Conservation (phyloP, 148 eudicot species). For the Agrostemma githago region DNA sequence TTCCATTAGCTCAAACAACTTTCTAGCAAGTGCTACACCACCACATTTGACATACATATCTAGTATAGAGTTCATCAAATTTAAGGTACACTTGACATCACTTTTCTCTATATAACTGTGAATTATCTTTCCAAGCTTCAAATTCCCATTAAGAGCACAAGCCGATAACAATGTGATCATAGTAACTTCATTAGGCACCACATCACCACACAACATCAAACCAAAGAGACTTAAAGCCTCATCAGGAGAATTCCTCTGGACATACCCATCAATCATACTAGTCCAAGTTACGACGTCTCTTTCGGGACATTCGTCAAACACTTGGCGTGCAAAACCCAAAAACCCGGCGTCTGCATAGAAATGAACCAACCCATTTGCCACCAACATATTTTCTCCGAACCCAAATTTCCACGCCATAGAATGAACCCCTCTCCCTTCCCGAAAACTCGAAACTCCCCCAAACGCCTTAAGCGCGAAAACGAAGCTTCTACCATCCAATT, state of each 20-base stretch:
- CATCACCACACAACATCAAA: conserved; percentile 40
- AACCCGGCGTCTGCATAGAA: conserved; percentile 35
- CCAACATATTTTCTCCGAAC: conserved; percentile 39
- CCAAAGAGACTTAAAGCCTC: conserved; percentile 56
- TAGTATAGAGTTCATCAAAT: conserved; percentile 55
- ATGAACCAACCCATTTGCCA: conserved; percentile 57
- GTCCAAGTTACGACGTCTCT: conserved; percentile 76
- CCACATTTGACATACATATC: conserved; percentile 73
- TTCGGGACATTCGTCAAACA: conserved; percentile 46
- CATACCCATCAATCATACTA: conserved; percentile 54
- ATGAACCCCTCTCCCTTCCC: conserved; percentile 42
- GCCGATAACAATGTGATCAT: conserved; percentile 59
- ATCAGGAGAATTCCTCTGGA: conserved; percentile 35
- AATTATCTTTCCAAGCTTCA: conserved; percentile 35
- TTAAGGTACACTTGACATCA: conserved; percentile 30
- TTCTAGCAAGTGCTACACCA: conserved; percentile 39
- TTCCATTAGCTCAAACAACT: conserved; percentile 48
- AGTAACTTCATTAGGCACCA: conserved; percentile 58
- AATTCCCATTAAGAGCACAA: conserved; percentile 47
- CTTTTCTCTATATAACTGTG: conserved; percentile 31
- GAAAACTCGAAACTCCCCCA: conserved; percentile 29
- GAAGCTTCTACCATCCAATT: conserved; percentile 53
- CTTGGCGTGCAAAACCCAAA: conserved; percentile 38
- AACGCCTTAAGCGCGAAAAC: conserved; percentile 59
- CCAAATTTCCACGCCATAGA: conserved; percentile 50